Percentiles rank a stretch among this genome's conserved stretches.
phyloP scores from a whole-genome alignment of 2,329 filamentous ascomycete species.

The Trichoderma sp. region DNA sequence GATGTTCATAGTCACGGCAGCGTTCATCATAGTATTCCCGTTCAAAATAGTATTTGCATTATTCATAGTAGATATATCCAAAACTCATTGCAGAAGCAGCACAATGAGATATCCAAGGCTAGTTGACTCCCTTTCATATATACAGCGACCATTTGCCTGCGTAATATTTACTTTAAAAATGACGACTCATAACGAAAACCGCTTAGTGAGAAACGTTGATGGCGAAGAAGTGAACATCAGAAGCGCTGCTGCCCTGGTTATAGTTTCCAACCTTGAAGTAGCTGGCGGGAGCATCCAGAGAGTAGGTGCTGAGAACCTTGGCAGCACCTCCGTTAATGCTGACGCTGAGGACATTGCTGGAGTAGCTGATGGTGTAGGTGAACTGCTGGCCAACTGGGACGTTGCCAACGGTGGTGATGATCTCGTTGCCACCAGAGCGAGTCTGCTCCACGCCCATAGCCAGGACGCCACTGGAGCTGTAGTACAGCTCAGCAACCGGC shows the following conservation, averaged over 20 bases:
- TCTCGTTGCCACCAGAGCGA: conserved; percentile 32
- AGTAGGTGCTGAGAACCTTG: conserved; percentile 30
- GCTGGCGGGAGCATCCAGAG: conserved; percentile 32
- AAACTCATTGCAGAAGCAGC: background rate
- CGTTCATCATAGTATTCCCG: background rate
- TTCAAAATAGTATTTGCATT: background rate
- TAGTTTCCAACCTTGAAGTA: conserved; percentile 43
- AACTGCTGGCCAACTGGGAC: conserved; percentile 37
- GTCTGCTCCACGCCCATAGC: conserved; percentile 38
- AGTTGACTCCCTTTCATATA: background rate
- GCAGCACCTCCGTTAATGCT: conserved; percentile 31
- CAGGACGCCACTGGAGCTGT: conserved; percentile 34
- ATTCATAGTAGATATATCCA: background rate
- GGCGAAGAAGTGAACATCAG: conserved; percentile 29
- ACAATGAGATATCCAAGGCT: background rate
- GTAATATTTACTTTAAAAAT: background rate
- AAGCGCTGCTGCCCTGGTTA: conserved; percentile 33
- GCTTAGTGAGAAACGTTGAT: conserved; percentile 31
- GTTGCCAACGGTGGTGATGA: conserved; percentile 35
- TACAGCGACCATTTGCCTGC: background rate
- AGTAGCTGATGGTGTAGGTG: conserved; percentile 39
- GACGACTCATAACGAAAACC: background rate
- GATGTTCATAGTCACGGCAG: background rate
- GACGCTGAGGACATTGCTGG: conserved; percentile 34
- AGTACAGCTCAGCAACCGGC: conserved; percentile 42